Conservation (phyloP, 2,329 filamentous ascomycete species). For the Pseudogymnoascus sp. region DNA sequence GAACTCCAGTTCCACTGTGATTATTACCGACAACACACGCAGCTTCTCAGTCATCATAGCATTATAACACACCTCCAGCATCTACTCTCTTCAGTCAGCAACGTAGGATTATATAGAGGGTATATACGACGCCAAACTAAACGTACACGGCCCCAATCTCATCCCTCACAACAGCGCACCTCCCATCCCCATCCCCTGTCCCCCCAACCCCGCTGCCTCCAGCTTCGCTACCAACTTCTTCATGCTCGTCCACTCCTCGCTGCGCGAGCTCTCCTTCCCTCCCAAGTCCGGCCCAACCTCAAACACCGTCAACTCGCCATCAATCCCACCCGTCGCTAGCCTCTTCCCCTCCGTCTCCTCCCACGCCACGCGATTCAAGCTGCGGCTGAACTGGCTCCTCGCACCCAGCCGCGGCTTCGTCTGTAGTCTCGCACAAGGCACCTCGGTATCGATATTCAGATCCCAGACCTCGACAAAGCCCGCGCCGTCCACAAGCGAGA, state of each 20-base stretch:
- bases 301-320: slow-evolving; percentile 85
- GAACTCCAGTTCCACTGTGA: background rate
- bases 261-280: slow-evolving; percentile 73
- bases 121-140: slow-evolving; percentile 8
- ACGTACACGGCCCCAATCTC: background rate
- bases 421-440: slow-evolving; percentile 74
- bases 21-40: background rate
- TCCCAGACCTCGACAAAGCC: slow-evolving; percentile 95
- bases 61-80: background rate
- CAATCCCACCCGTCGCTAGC: slow-evolving; percentile 84
- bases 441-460: slow-evolving; percentile 83
- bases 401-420: slow-evolving; percentile 53
- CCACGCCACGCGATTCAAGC: slow-evolving; percentile 92
- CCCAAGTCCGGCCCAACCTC: slow-evolving; percentile 79
- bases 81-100: background rate
- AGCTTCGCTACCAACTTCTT: slow-evolving; percentile 80
- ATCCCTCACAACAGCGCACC: slow-evolving; percentile 6
- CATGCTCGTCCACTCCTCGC: slow-evolving; percentile 87
- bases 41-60: background rate
- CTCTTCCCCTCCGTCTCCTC: slow-evolving; percentile 82
- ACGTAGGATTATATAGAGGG: slow-evolving; percentile 8
- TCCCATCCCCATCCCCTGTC: background rate
- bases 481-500: slow-evolving; percentile 87
- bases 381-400: slow-evolving; percentile 67
- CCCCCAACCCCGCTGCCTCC: slow-evolving; percentile 41